Base-by-base conservation (phyloP, 1,139 yeast species). In the Geotrichum klebahnii region DNA sequence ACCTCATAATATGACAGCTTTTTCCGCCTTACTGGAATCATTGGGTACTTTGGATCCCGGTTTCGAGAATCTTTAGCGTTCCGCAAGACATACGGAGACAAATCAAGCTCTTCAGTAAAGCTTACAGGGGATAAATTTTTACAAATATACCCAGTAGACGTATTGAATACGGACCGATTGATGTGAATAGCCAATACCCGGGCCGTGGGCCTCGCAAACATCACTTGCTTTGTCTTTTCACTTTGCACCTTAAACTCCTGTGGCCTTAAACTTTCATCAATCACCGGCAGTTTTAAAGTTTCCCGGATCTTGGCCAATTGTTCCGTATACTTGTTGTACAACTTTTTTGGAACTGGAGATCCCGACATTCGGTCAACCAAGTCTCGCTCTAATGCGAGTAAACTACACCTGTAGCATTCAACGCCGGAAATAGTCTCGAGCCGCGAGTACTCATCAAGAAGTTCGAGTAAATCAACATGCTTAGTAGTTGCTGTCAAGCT, bases 401-500 rank as follows among this genome's bases (percentile, higher is more conserved):
- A 72, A 5, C 95, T 92, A 72, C 97, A 89, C 61, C 97, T 75
- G 65, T 88, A 87, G 70, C 97, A 89, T 67, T 88, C 92, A 40
- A 89, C 97, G 46, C 88, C 96, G 58, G 88, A 89, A 55, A 89
- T 88, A 28, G 85, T 80, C 65, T 89, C 97, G 33, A 90, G 87
- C 50, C 78, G 76, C 9, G 78, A 79, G 86, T 95, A 89, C 50
- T 83, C 83, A 43, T 77, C 72, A 54, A 89, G 69, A 51, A 89
- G 73, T 16, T 77, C 80, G 2, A 77, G 70, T 50, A 89, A 69
- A 26, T 76, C 72, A 78, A 80, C 46, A 16, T 49, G 53, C 26
- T 52, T 55, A 33, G 51, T 54, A 16, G 50, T 50, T 14, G 58
- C 55, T 35, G 59, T 62, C 17, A 89, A 72, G 57, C 85, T 84